Base-by-base conservation (phyloP, 2,329 filamentous ascomycete species). In the Diaporthe sp. region DNA sequence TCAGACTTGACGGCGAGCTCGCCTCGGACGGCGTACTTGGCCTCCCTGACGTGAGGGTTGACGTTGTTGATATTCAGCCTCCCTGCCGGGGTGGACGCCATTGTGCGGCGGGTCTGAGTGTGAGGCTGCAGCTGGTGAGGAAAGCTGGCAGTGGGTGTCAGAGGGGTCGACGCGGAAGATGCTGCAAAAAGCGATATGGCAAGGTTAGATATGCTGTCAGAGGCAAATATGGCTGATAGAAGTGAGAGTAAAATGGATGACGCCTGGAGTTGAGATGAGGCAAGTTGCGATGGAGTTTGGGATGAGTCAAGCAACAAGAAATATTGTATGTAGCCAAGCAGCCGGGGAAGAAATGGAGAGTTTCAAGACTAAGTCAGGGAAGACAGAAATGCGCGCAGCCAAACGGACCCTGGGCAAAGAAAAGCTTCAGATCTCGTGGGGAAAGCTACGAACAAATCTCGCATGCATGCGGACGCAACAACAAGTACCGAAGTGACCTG, bases 11-110 rank as follows among this genome's bases (percentile, higher is more conserved):
- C 94, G 75, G 97, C 96, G 78, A 99, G 91, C 86, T 98, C 97
- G 82, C 97, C 97, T 80, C 97, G 95, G 74, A 99, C 97, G 79
- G 97, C 97, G 87, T 99, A 99, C 87, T 98, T 93, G 82, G 97
- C 97, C 77, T 92, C 91, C 83, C 93, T 92, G 79, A 98, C 91
- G 84, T 97, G 91, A 68, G 92, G 94, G 88, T 98, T 99, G 89
- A 99, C 98, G 88, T 97, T 98, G 85, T 95, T 89, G 81, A 94
- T 88, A 81, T 90, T 94, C 80, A 99, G 89, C 78, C 87, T 83
- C 79, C 85, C 83, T 78, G 78, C 79, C 73, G 82, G 80, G 70
- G 80, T 82, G 79, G 85, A 82, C 77, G 84, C 84, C 82, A 84
- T 85, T 78, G 77, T 83, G 80, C 82, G 80, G 72, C 61, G 76